These are phyloP conservation scores for Kingdonia uniflora DNA, from an alignment of 164 flowering plant genomes.

Conservation along the genomic window DNA sequence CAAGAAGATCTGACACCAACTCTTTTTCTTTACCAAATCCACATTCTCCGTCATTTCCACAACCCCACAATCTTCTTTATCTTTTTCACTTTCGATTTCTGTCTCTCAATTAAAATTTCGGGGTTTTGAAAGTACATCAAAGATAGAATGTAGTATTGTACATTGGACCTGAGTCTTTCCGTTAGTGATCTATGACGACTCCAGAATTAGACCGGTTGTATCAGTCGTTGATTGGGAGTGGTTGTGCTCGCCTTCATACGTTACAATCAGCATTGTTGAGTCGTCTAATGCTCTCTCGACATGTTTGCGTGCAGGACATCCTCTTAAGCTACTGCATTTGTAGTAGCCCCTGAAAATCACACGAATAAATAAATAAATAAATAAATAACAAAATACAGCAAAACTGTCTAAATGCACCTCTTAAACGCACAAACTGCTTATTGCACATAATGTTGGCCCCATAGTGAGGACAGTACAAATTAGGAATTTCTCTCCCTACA, in stretches of 20 bases:
- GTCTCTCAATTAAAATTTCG: neutral
- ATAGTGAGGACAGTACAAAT: too few species aligned
- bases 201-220: slow-evolving; percentile 38
- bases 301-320: slow-evolving; percentile 90
- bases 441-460: too few species aligned
- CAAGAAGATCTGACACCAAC: neutral
- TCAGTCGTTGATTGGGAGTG: slow-evolving; percentile 56
- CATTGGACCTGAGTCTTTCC: neutral
- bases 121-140: neutral
- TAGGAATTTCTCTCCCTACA: too few species aligned
- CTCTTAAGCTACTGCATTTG: slow-evolving; percentile 89
- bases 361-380: neutral
- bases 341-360: slow-evolving; percentile 62
- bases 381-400: too few species aligned
- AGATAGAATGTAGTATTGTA: neutral
- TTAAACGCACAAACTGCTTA: too few species aligned
- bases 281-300: slow-evolving; percentile 87
- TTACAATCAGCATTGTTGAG: slow-evolving; percentile 74
- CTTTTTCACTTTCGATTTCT: neutral
- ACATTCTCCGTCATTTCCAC: neutral
- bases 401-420: too few species aligned
- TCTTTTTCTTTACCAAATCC: neutral
- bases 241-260: slow-evolving; percentile 90
- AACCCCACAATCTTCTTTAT: slow-evolving; percentile 3
- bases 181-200: slow-evolving; percentile 36